Conservation (phyloP, 179 eudicot species). For the Actinidia polygama region DNA sequence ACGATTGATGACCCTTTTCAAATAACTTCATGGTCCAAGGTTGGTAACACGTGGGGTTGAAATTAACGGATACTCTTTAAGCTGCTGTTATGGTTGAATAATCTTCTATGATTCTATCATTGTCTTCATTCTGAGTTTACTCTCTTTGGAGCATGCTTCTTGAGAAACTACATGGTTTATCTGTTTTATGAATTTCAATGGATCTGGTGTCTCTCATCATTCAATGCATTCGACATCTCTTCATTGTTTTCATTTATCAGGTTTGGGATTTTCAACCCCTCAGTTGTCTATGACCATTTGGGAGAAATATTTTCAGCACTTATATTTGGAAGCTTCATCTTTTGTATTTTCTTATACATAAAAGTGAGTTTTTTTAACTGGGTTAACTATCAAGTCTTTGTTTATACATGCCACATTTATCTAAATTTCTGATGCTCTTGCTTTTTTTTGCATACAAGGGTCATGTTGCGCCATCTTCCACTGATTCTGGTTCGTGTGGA, state of each 20-base stretch:
- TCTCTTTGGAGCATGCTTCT: neutral
- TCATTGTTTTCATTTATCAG: neutral
- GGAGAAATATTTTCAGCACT: conserved; percentile 96
- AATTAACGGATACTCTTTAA: neutral
- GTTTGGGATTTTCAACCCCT: conserved; percentile 78
- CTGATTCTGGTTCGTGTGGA: conserved; percentile 93
- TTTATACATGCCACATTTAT: neutral
- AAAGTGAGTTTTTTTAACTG: conserved; percentile 41
- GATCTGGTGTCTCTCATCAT: neutral
- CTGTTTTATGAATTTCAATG: neutral
- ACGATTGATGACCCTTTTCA: neutral
- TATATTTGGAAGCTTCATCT: conserved; percentile 88
- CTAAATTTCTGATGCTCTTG: conserved; percentile 37
- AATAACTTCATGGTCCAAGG: neutral
- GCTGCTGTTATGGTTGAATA: neutral
- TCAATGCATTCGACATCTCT: neutral
- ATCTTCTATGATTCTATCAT: neutral
- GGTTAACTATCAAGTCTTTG: neutral
- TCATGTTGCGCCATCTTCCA: conserved; percentile 87
- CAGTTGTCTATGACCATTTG: conserved; percentile 88
- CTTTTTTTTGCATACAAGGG: conserved; percentile 64
- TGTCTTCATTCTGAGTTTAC: neutral
- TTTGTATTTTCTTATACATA: conserved; percentile 80
- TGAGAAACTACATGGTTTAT: neutral
- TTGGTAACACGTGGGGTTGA: neutral